Conservation (phyloP, 2,329 filamentous ascomycete species). For the Neurospora sp. region DNA sequence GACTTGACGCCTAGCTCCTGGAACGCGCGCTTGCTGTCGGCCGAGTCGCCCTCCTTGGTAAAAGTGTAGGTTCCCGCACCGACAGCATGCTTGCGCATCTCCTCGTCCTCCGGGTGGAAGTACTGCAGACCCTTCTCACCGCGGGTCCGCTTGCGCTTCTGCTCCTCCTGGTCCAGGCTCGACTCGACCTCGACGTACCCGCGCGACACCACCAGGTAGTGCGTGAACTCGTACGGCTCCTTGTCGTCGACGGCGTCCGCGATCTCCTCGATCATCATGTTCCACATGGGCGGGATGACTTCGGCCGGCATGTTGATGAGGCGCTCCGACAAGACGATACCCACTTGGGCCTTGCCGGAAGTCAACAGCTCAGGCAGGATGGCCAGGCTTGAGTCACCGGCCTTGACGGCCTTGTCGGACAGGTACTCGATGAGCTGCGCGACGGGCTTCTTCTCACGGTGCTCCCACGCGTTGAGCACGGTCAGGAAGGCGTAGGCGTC, state of each 20-base stretch:
- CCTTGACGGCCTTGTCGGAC: conserved; percentile 41
- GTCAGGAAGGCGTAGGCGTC: conserved; percentile 92
- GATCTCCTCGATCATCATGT: conserved; percentile 87
- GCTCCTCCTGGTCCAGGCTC: conserved; percentile 58
- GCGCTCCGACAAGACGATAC: conserved; percentile 81
- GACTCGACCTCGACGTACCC: conserved; percentile 86
- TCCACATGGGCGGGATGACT: conserved; percentile 87
- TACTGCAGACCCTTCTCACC: conserved; percentile 60
- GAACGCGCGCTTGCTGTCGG: conserved; percentile 90
- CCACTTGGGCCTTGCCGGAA: conserved; percentile 50
- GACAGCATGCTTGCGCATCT: conserved; percentile 65
- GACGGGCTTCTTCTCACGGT: conserved; percentile 65
- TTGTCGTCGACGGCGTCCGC: conserved; percentile 78
- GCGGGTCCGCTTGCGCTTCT: conserved; percentile 56
- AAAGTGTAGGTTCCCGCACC: conserved; percentile 66
- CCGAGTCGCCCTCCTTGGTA: conserved; percentile 69
- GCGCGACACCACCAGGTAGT: conserved; percentile 87
- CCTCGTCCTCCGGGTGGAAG: conserved; percentile 94
- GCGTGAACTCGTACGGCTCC: conserved; percentile 85
- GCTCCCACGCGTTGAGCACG: conserved; percentile 70
- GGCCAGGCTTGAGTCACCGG: conserved; percentile 29
- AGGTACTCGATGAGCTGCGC: conserved; percentile 65
- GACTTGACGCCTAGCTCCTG: conserved; percentile 85
- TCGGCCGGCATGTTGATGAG: conserved; percentile 96
- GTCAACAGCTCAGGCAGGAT: conserved; percentile 48